Evolutionary conservation across 306 rosid genomes (phyloP), one percentile per base, ranked within the genome.

Genomic region (Castanea mollissima): DNA sequence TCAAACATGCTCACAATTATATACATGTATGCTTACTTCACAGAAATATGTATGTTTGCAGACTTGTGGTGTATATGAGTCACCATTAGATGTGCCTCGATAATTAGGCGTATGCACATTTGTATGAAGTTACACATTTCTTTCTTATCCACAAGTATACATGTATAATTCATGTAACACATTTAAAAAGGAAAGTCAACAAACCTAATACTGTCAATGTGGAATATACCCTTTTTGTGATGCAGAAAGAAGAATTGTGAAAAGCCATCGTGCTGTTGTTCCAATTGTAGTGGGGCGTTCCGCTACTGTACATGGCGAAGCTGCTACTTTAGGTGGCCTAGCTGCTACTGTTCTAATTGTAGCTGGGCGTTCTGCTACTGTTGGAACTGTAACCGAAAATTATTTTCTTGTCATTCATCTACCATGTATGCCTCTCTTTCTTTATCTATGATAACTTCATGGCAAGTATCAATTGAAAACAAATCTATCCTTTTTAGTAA

Each of bases 181-280:
- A 55, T 54, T 23, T 59, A 20, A 74, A 49, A 49, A 67, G 67
- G 55, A 76, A 71, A 70, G 57, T 74, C 80, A 74, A 71, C 70
- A 71, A 31, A 79, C 32, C 64, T 73, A 44, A 41, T 59, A 75
- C 62, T 49, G 58, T 73, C 80, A 67, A 52, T 83, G 76, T 83
- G 76, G 70, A 87, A 76, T 84, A 73, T 82, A 82, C 55, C 78
- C 74, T 79, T 79, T 84, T 69, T 86, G 79, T 81, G 78, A 73
- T 89, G 90, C 84, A 92, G 93, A 89, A 83, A 80, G 74, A 78
- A 70, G 82, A 92, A 85, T 78, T 51, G 69, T 21, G 71, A 79
- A 55, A 77, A 89, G 77, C 60, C 78, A 9, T 83, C 19, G 41
- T 76, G 90, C 76, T 79, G 49, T 88, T 78, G 71, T 73, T 90